A percentile compares a stretch with the other conserved stretches of the same genome.
phyloP scores from a whole-genome alignment of 805 yeast species.

The Starmerella scarabaei region DNA sequence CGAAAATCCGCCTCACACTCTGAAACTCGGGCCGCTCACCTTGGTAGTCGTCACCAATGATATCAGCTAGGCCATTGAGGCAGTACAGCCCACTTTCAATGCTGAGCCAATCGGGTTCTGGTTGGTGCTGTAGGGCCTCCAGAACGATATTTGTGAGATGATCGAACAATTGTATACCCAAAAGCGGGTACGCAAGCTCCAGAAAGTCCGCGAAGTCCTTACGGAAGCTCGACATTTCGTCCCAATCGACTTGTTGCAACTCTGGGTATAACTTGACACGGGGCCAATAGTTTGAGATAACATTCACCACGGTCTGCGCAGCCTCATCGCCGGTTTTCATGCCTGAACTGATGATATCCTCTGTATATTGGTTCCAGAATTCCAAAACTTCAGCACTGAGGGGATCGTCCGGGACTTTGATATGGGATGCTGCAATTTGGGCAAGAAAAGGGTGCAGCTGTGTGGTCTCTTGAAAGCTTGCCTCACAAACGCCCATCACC shows the following conservation, averaged over 20 bases:
- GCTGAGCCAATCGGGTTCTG: conserved; percentile 27
- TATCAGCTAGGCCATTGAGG: conserved; percentile 42
- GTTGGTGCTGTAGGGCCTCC: conserved; percentile 4
- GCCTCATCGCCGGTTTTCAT: conserved; percentile 19
- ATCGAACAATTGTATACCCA: conserved; percentile 41
- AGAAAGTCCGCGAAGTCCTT: conserved; percentile 65
- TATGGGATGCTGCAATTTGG: conserved; percentile 10
- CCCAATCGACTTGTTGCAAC: conserved; percentile 24
- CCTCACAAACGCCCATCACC: conserved; percentile 13
- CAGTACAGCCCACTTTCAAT: conserved; percentile 54
- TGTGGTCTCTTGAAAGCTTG: conserved; percentile 8
- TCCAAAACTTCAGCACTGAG: conserved; percentile 24
- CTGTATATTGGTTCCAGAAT: conserved; percentile 28
- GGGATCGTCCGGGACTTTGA: conserved; percentile 23
- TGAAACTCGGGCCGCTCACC: conserved; percentile 22
- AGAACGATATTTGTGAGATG: conserved; percentile 27
- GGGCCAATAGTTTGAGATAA: conserved; percentile 54
- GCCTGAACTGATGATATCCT: conserved; percentile 25
- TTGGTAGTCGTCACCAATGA: conserved; percentile 28
- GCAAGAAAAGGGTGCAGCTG: conserved; percentile 14
- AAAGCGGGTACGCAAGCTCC: conserved; percentile 53
- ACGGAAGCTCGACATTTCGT: conserved; percentile 58
- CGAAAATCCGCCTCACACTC: conserved; percentile 25
- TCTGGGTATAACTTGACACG: conserved; percentile 37
- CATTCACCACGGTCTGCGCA: conserved; percentile 13